Percentiles rank a stretch among this genome's conserved stretches.
These are phyloP conservation scores for Penicillium sp. DNA, from an alignment of 2,329 filamentous ascomycete genomes.

Conservation along the genomic window DNA sequence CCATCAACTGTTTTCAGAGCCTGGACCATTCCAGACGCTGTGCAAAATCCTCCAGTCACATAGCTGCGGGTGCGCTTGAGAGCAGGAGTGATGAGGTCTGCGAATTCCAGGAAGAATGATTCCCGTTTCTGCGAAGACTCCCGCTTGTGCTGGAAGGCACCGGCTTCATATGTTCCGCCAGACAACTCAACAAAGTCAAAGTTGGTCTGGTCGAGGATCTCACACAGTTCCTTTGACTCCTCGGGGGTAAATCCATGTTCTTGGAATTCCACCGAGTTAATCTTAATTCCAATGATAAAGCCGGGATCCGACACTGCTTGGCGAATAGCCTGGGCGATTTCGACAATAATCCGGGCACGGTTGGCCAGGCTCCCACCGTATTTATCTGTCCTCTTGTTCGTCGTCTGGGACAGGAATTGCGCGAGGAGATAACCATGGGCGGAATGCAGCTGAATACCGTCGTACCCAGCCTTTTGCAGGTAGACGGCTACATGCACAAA, in stretches of 20 bases:
- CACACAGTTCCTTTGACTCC: constrained; percentile 31
- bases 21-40: constrained; percentile 55
- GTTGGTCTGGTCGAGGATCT: constrained; percentile 24
- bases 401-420: constrained; percentile 17
- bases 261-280: constrained; percentile 11
- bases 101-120: constrained; percentile 61
- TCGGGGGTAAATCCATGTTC: constrained; percentile 2
- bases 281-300: constrained; percentile 17
- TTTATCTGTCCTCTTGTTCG: constrained; percentile 17
- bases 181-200: constrained; percentile 54
- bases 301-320: constrained; percentile 10
- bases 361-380: constrained; percentile 21
- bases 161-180: constrained; percentile 57
- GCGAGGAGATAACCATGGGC: constrained; percentile 22
- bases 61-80: constrained; percentile 37
- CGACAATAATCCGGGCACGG: constrained; percentile 20
- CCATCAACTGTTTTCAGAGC: constrained; percentile 58
- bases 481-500: constrained; percentile 22
- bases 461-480: constrained; percentile 18
- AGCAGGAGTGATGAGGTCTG: constrained; percentile 49
- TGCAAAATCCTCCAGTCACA: constrained; percentile 58
- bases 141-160: constrained; percentile 51
- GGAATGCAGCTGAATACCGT: constrained; percentile 19
- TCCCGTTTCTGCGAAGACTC: constrained; percentile 57
- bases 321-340: constrained; percentile 18